Percentiles rank a stretch among this genome's conserved stretches.
phyloP scores from a whole-genome alignment of 345 rosid species.

The Noccaea bulbosa region DNA sequence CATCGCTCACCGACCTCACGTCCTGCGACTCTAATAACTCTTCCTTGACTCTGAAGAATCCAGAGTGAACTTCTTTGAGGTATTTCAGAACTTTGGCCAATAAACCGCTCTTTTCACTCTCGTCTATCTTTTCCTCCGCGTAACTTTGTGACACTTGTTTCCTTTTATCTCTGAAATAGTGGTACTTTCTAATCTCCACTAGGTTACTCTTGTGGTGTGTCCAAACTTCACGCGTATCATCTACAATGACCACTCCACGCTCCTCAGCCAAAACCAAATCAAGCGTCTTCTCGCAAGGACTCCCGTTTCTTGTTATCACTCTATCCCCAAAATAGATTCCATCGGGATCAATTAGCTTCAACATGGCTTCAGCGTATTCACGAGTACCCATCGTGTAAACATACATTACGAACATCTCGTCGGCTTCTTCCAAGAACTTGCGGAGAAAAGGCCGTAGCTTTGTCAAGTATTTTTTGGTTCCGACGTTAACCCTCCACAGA shows the following conservation, averaged over 20 bases:
- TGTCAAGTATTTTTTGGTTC: too few relatives aligned
- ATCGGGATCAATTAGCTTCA: not conserved
- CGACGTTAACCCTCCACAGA: not conserved
- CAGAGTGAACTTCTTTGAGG: constrained; percentile 6
- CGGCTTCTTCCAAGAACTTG: not conserved
- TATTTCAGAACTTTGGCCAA: constrained; percentile 50
- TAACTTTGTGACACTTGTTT: constrained; percentile 35
- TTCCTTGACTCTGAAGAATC: constrained; percentile 10
- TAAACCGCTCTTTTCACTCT: constrained; percentile 44
- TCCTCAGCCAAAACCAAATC: not conserved
- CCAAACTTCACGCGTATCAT: not conserved
- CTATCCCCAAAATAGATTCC: not conserved
- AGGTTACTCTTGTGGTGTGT: not conserved
- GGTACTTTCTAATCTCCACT: too few relatives aligned
- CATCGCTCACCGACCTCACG: not conserved
- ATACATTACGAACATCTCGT: not conserved
- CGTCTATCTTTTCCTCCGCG: constrained; percentile 51
- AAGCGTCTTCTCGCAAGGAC: not conserved
- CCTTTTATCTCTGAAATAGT: too few relatives aligned
- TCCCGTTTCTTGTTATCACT: not conserved
- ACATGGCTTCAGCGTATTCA: not conserved
- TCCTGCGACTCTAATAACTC: constrained; percentile 13
- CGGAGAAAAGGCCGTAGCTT: constrained; percentile 7
- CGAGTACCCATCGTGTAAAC: not conserved
- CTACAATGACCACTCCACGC: not conserved